Base-by-base conservation (phyloP, 2,329 filamentous ascomycete genomes). In the Nannizziopsis arthrosporioides region DNA sequence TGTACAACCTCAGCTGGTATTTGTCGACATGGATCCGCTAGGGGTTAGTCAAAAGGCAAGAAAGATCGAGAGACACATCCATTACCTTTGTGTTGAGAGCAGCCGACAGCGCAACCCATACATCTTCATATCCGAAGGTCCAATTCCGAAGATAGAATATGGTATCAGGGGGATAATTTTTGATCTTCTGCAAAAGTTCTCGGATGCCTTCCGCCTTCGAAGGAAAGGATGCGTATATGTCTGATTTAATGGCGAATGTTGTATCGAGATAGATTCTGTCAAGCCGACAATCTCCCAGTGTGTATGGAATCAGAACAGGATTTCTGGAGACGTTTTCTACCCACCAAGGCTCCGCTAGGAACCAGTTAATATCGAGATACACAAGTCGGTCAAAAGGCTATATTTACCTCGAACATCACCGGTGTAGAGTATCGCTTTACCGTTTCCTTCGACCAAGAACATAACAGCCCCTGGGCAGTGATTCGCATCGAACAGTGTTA, bases 51-150 rank as follows among this genome's bases (percentile, higher is more conserved):
- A 42, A 36, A 11, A 9, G 6, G 4, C 27, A 37, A 37, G 22
- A 39, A n/a, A n/a, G 5, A 10, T 5, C 19, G 15, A 31, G 10
- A 19, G 27, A 7, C 8, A 34, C 7, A 27, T 4, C 22, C 48
- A 59, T 49, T 64, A 82, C 81, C 59, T 73, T 75, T 2, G 81
- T 82, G 5, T 77, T 67, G 0, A 95, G 68, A 9, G 80, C 77
- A 17, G 80, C 76, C 0, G 87, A 81, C 0, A 96, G 67, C 0
- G 86, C 83, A 50, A 88, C 71, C 88, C 88, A 95, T 0, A 94
- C 87, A 45, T 94, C 84, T 61, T 96, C 89, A 54, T 95, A 94
- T 0, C 85, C 85, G 60, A 92, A 92, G 0, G 90, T 95, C 88
- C 89, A 94, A 0, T 87, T 78, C 49, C 88, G 78, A 40, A 96